Conservation (phyloP, 2,329 filamentous ascomycete genomes). For the Colletotrichum sp. region DNA sequence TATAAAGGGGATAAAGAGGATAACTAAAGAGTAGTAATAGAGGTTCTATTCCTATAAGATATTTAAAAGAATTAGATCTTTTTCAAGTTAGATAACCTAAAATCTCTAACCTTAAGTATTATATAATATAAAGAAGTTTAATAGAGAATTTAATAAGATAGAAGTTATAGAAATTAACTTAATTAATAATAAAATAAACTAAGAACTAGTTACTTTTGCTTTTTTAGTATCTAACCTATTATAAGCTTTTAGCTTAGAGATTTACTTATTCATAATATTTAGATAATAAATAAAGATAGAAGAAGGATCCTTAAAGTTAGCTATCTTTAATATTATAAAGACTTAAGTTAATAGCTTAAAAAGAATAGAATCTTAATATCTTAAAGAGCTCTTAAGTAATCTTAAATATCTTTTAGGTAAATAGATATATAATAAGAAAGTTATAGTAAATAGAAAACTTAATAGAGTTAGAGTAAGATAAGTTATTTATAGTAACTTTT, state of each 20-base stretch:
- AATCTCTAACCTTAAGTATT: neutral
- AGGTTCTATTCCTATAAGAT: too few species aligned
- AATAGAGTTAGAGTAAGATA: neutral
- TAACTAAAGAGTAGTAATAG: too few species aligned
- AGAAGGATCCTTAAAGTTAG: neutral
- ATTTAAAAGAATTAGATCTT: neutral
- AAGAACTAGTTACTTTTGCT: neutral
- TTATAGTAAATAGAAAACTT: neutral
- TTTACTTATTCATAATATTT: neutral
- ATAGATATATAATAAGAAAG: neutral
- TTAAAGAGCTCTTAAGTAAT: neutral
- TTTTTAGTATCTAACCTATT: neutral
- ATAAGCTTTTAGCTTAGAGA: neutral
- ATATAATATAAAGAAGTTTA: neutral
- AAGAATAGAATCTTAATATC: neutral
- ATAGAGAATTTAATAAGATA: neutral
- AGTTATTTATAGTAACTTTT: neutral
- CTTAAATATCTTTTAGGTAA: neutral
- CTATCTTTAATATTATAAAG: neutral
- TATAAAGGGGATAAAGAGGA: too few species aligned
- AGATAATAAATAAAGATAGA: too few species aligned
- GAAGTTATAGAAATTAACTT: neutral
- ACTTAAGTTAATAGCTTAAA: neutral
- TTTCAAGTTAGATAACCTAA: neutral
- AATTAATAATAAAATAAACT: neutral